Evolutionary conservation across 495 filamentous ascomycete genomes (phyloP), one percentile per base, ranked within the genome.

Genomic region (Trichoderma reesei): DNA sequence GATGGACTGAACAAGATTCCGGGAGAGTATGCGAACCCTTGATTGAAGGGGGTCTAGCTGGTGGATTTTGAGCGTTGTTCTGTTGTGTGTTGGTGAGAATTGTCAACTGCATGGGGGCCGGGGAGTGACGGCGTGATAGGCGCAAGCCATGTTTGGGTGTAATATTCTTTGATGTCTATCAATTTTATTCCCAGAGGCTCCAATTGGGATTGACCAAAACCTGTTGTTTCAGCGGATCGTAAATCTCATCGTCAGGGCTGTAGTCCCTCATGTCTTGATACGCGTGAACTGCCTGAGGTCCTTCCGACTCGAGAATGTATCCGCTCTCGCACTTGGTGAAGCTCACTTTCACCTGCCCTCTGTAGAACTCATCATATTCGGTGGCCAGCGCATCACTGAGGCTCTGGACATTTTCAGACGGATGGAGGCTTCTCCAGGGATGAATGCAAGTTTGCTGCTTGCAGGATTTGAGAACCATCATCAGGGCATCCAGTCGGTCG

Each of bases 401-500:
- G 51, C 68, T 75, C n/a, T 65, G 68, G 42, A 79, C 74, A 59
- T 75, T 75, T 3, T 80, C 80, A 0, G 69, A 70, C 0, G 83
- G 83, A 46, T 88, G 86, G 0, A 88, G 75, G 0, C 78, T 76
- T 51, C 74, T 67, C 86, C 86, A 89, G 0, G 86, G 86, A 9
- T 79, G 60, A 11, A 80, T 76, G 67, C 86, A 88, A 0, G 79
- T 80, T 39, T 65, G 62, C 3, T 77, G 80, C 66, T 84, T 79
- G 75, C 86, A 89, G 3, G 83, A 84, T 69, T 89, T 88, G 39
- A 87, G 73, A 3, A 88, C 83, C 34, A 88, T 76, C 1, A 88
- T 75, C 2, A 88, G 73, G 1, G 84, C 78, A 68, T 89, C 85
- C 0, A 88, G 72, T 3, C 86, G 81, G 16, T 71, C 66, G 8